Conservation (phyloP, 2,329 filamentous ascomycete genomes). For the Tolypocladium ophioglossoides region DNA sequence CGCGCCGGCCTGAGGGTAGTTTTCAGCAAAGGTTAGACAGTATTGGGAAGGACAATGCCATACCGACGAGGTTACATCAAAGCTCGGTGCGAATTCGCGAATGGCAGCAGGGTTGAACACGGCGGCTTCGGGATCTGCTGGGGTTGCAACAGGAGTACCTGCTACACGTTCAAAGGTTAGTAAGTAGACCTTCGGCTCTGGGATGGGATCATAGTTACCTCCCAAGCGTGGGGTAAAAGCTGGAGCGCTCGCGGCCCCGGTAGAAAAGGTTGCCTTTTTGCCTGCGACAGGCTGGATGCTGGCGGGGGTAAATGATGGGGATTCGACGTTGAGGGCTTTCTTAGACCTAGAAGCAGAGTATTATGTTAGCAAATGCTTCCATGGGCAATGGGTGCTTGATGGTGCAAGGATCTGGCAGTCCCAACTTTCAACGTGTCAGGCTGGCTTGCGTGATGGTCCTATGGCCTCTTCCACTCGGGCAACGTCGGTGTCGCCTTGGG, state of each 20-base stretch:
- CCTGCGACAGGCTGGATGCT: slow-evolving; percentile 29
- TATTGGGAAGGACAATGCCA: not conserved
- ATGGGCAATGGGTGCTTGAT: not conserved
- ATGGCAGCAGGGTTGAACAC: slow-evolving; percentile 47
- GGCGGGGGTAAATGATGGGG: slow-evolving; percentile 82
- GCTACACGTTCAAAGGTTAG: slow-evolving; percentile 11
- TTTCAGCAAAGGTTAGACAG: not conserved
- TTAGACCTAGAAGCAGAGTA: slow-evolving; percentile 34
- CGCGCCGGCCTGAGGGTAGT: slow-evolving; percentile 20
- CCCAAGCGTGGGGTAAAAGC: slow-evolving; percentile 65
- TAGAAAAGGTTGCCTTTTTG: slow-evolving; percentile 73
- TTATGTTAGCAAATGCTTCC: not conserved
- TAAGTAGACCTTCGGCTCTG: too few species aligned
- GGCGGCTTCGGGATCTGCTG: slow-evolving; percentile 30
- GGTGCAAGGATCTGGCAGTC: not conserved
- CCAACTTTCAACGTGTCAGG: not conserved
- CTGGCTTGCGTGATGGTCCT: not conserved
- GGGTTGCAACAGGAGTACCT: slow-evolving; percentile 23
- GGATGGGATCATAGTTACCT: slow-evolving; percentile 16
- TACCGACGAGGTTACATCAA: slow-evolving; percentile 40
- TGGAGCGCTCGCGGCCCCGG: slow-evolving; percentile 80
- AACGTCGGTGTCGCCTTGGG: not conserved
- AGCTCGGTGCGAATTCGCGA: slow-evolving; percentile 50
- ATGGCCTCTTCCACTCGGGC: not conserved
- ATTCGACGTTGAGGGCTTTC: slow-evolving; percentile 88